Conservation (phyloP, 345 rosid genomes). For the Geranium brycei region DNA sequence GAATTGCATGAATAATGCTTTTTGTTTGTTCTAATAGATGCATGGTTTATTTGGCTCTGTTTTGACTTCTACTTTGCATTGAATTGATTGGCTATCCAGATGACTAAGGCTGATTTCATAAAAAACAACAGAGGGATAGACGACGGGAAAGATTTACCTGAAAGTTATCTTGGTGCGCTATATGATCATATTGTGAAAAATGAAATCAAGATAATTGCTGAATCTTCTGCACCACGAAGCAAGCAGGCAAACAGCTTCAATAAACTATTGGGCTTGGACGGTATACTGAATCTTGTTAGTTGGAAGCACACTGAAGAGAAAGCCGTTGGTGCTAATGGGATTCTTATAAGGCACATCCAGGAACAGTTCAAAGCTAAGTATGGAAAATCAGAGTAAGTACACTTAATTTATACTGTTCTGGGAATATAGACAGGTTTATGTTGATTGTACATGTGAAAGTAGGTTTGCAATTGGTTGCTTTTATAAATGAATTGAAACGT, state of each 20-base stretch:
- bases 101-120: slow-evolving; percentile 81
- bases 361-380: slow-evolving; percentile 88
- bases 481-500: too few species aligned
- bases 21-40: neutral
- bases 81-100: slow-evolving; percentile 32
- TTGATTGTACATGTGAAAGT: too few species aligned
- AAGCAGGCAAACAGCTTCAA: slow-evolving; percentile 79
- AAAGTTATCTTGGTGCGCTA: slow-evolving; percentile 65
- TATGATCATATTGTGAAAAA: slow-evolving; percentile 82
- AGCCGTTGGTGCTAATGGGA: slow-evolving; percentile 85
- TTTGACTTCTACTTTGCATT: slow-evolving; percentile 19
- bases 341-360: slow-evolving; percentile 82
- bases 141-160: slow-evolving; percentile 93
- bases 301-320: slow-evolving; percentile 85
- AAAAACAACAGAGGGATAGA: slow-evolving; percentile 88
- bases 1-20: neutral
- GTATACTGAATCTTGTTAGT: slow-evolving; percentile 72
- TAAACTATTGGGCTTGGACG: slow-evolving; percentile 80
- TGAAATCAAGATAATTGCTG: slow-evolving; percentile 86
- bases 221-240: slow-evolving; percentile 66
- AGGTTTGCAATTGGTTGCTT: too few species aligned
- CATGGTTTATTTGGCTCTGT: slow-evolving; percentile 3
- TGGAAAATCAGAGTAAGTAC: slow-evolving; percentile 80
- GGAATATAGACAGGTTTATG: too few species aligned
- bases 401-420: neutral